Base-by-base conservation (phyloP, 202 grass and related monocot species). In the Panicum hallii region DNA sequence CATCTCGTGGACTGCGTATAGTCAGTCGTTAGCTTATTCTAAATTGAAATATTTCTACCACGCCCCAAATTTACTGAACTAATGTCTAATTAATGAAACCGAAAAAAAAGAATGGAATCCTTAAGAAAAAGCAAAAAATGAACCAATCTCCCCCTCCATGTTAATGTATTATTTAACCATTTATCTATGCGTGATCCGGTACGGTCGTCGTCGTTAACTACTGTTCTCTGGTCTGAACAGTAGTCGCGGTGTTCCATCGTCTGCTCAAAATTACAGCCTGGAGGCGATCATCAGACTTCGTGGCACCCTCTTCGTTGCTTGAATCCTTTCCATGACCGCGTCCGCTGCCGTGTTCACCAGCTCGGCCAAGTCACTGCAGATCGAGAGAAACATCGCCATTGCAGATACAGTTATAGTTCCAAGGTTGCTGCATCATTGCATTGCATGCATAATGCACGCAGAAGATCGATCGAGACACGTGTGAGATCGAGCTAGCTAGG, bases 241-340 rank as follows among this genome's bases (percentile, higher is more conserved):
- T 74, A 44, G 7, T 19, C 15, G 47, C 15, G 47, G 9, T 32
- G 50, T 54, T n/a, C 13, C 4, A 15, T 49, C 4, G 5, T 49
- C 74, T 43, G 1, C 79, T 90, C 79, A 63, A 86, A 86, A 32
- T 84, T 66, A 90, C 32, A 90, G 80, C 84, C 80, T 83, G 20
- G 89, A 90, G 32, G 52, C 3, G 68, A 90, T 79, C 84, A 56
- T 90, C 36, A 68, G 65, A 12, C 60, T 63, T 11, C 23, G 63
- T 30, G 50, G 84, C 8, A 74, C 68, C 12, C 19, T 43, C 50
- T 30, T 68, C 36, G 41, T 46, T 83, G 56, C 86, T 34, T 23
- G 1, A 0, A 90, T 63, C 36, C 36, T 55, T 4, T 84, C 22
- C 14, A 90, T 0, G 14, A 90, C 84, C n/a, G 75, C 84, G 0